Percentiles rank a stretch among this genome's conserved stretches.
phyloP scores from a whole-genome alignment of 768 basidiomycete species.

The Suillus cothurnatus region DNA sequence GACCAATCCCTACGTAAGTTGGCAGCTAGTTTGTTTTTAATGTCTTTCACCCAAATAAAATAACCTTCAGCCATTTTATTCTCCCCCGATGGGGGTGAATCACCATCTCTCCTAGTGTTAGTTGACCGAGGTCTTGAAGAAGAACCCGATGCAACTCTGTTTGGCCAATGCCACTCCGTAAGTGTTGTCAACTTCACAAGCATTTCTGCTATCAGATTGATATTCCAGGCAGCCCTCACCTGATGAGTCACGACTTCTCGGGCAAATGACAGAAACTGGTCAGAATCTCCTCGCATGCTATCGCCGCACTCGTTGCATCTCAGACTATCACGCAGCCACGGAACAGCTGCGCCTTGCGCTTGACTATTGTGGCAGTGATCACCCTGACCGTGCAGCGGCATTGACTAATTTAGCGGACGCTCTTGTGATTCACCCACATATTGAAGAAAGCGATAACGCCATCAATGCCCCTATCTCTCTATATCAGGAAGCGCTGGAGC shows the following conservation, averaged over 20 bases:
- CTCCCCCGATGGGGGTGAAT: neutral
- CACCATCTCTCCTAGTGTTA: neutral
- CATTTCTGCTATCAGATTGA: neutral
- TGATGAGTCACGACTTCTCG: neutral
- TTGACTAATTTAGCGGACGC: conserved; percentile 16
- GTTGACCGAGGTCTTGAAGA: neutral
- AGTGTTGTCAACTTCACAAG: neutral
- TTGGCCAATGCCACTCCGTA: neutral
- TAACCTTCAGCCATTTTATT: neutral
- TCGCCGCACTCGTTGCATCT: conserved; percentile 6
- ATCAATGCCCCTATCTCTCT: neutral
- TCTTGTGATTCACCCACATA: conserved; percentile 1
- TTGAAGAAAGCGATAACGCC: neutral
- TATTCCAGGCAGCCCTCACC: neutral
- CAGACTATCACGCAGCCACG: conserved; percentile 7
- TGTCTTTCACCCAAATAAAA: no score
- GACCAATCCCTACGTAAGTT: neutral
- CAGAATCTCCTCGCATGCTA: conserved; percentile 8
- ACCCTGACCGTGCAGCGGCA: conserved; percentile 4
- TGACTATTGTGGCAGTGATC: neutral
- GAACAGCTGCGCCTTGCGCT: conserved; percentile 13
- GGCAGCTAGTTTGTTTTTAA: neutral
- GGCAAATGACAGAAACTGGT: conserved; percentile 3
- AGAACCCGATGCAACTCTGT: neutral
- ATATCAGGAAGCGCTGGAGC: conserved; percentile 15